Evolutionary conservation across 495 filamentous ascomycete genomes (phyloP).

Genomic region (Jackrogersella multiformis): DNA sequence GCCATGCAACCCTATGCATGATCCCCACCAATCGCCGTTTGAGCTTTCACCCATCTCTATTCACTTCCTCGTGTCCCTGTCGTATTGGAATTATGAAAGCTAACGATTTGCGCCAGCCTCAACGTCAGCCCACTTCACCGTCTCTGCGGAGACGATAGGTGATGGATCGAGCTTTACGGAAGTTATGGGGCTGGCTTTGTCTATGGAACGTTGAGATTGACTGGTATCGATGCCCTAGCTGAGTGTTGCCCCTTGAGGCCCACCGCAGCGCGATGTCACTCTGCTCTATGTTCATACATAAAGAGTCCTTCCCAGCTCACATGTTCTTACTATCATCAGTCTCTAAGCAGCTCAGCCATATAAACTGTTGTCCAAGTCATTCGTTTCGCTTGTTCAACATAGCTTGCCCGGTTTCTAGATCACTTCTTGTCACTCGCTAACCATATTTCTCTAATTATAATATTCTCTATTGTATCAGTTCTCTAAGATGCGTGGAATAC

Average conservation of each 20-base stretch:
- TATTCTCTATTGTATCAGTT: background rate
- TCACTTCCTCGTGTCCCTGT: slow-evolving; percentile 37
- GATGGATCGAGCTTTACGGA: slow-evolving; percentile 24
- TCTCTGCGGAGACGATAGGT: slow-evolving; percentile 29
- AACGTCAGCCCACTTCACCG: slow-evolving; percentile 38
- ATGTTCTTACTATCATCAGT: background rate
- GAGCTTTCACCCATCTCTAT: slow-evolving; percentile 12
- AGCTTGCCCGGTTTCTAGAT: slow-evolving; percentile 22
- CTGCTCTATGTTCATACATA: slow-evolving; percentile 24
- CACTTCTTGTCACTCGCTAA: slow-evolving; percentile 28
- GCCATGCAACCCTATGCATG: slow-evolving; percentile 14
- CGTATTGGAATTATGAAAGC: slow-evolving; percentile 32
- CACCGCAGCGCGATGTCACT: slow-evolving; percentile 35
- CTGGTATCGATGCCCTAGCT: slow-evolving; percentile 28
- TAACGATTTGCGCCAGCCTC: slow-evolving; percentile 37
- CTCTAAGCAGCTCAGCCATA: slow-evolving; percentile 20
- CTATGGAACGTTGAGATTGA: slow-evolving; percentile 34
- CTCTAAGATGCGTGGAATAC: slow-evolving; percentile 21
- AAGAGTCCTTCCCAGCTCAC: slow-evolving; percentile 25
- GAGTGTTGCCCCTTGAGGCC: slow-evolving; percentile 8
- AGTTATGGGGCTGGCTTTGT: slow-evolving; percentile 29
- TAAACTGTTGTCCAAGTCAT: slow-evolving; percentile 40
- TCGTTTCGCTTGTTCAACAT: slow-evolving; percentile 36
- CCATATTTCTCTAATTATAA: slow-evolving; percentile 30
- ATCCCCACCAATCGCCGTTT: slow-evolving; percentile 33